Evolutionary conservation across 2,329 filamentous ascomycete genomes (phyloP).

Genomic region (Trichophyton schoenleinii): DNA sequence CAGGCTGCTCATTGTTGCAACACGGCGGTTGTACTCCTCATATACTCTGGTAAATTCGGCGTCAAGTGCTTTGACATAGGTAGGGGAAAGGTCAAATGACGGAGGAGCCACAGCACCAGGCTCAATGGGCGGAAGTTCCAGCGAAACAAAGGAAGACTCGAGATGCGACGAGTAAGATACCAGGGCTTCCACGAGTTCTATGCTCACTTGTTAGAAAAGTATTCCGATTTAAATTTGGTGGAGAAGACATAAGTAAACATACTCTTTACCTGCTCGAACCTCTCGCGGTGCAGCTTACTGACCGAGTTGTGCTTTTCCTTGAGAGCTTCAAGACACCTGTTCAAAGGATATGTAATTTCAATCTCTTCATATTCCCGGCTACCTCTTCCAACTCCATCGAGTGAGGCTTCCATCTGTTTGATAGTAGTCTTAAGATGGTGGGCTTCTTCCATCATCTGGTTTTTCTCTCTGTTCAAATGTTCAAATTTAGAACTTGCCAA

Average conservation of each 20-base stretch:
- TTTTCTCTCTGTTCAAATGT: conserved; percentile 55
- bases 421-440: conserved; percentile 74
- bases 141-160: conserved; percentile 73
- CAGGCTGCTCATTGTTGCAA: conserved; percentile 59
- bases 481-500: not conserved
- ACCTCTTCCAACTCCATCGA: conserved; percentile 60
- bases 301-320: conserved; percentile 79
- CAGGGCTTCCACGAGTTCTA: conserved; percentile 84
- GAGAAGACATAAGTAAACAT: conserved; percentile 24
- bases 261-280: conserved; percentile 94
- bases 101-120: conserved; percentile 64
- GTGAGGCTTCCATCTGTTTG: conserved; percentile 81
- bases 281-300: conserved; percentile 71
- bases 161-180: conserved; percentile 95
- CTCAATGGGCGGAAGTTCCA: conserved; percentile 70
- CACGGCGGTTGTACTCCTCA: conserved; percentile 82
- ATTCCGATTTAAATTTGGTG: not conserved
- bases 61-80: conserved; percentile 78
- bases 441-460: conserved; percentile 78
- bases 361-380: conserved; percentile 53
- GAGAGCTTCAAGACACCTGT: conserved; percentile 61
- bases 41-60: conserved; percentile 88
- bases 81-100: conserved; percentile 80
- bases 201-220: conserved; percentile 16
- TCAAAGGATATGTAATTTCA: conserved; percentile 70